Base-by-base conservation (phyloP, 768 basidiomycete genomes). In the Suillus spraguei region DNA sequence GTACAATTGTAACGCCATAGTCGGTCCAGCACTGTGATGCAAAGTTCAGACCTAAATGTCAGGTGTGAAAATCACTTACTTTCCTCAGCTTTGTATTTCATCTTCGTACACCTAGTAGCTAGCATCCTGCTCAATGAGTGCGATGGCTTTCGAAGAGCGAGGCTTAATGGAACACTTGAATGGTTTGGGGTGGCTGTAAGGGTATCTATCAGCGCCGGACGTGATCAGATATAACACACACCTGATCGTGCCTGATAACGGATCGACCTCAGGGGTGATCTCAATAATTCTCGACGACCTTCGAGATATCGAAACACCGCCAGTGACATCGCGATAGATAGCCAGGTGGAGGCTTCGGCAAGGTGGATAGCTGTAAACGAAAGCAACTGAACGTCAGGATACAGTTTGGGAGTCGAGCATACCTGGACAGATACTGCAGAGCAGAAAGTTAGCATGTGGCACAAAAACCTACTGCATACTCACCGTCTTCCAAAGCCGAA, bases 401-500 rank as follows among this genome's bases (percentile, higher is more conserved):
- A 13, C 22, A 28, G 6, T 62, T 8, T 24, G 2, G 38, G 8
- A 60, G 41, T 11, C 7, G n/a, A 2, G 14, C 17, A 5, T n/a
- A 64, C 63, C 63, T 64, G 64, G 53, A 36, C 64, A 65, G 28
- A 63, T 65, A 36, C 41, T 65, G 58, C 44, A 5, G 58, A 46
- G 16, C 33, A 58, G 5, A 28, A 47, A 50, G 59, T 56, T 65
- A 68, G 54, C 39, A 42, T 60, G 33, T 60, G 33, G 50, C 28
- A 44, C 35, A 55, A 36, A 33, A 49, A 56, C 28, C 32, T 65
- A 65, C 61, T 66, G 33, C 22, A 49, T 62, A 75, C 77, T 58
- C 76, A 69, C 64, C 87, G 80, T 71, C 87, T 78, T 60, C 87
- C 87, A 72, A 87, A 89, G 11, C 87, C 87, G 76, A 88, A 89